Conservation (phyloP, 2,329 filamentous ascomycete species). For the Akanthomyces muscarius region DNA sequence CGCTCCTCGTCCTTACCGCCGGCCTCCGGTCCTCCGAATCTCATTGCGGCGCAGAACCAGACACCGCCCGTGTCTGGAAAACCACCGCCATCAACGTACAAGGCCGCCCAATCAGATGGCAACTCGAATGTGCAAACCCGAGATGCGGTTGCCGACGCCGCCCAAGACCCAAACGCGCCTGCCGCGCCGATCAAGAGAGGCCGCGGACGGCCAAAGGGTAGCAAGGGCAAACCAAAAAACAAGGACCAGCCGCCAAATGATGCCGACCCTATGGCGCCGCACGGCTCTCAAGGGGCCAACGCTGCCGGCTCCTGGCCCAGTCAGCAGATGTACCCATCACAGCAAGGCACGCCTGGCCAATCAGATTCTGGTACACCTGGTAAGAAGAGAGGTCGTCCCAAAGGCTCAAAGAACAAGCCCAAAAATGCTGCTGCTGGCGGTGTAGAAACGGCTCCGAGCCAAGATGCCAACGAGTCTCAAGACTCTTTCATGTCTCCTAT, state of each 20-base stretch:
- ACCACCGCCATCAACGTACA: not conserved
- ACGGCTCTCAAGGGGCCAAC: constrained; percentile 10
- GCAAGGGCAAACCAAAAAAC: constrained; percentile 52
- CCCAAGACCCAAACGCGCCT: constrained; percentile 17
- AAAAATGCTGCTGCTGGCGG: constrained; percentile 21
- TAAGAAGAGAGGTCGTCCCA: constrained; percentile 39
- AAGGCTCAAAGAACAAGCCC: constrained; percentile 43
- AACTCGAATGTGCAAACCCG: not conserved
- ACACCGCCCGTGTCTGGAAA: not conserved
- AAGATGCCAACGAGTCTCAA: constrained; percentile 11
- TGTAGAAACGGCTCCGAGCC: not conserved
- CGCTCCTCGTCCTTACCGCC: constrained; percentile 11
- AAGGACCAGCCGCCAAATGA: constrained; percentile 30
- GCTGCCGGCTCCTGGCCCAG: not conserved
- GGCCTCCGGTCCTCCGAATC: not conserved
- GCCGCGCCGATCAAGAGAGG: constrained; percentile 36
- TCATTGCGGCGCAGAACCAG: not conserved
- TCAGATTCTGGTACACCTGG: constrained; percentile 22
- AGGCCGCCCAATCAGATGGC: not conserved
- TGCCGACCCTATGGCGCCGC: not conserved
- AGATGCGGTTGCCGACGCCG: not conserved
- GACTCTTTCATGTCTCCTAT: constrained; percentile 12
- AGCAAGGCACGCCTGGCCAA: constrained; percentile 19
- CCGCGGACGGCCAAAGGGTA: constrained; percentile 55
- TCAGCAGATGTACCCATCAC: not conserved